Percentiles rank a stretch among this genome's conserved stretches.
phyloP scores from a whole-genome alignment of 495 filamentous ascomycete species.

The Annulohypoxylon bovei region DNA sequence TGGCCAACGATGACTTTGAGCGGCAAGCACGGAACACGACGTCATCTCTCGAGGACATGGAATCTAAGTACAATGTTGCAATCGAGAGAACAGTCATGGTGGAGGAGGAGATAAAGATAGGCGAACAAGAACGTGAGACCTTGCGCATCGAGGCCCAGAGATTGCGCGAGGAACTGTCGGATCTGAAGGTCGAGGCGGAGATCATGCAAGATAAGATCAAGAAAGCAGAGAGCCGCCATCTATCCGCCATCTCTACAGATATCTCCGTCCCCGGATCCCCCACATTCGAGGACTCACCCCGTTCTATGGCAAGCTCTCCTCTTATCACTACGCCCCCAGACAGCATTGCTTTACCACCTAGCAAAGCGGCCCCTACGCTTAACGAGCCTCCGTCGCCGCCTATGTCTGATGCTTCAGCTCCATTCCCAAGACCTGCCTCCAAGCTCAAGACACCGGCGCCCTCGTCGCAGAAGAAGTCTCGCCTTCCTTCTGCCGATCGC shows the following conservation, averaged over 20 bases:
- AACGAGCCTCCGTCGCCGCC: constrained; percentile 69
- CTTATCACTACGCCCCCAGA: constrained; percentile 76
- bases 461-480: constrained; percentile 54
- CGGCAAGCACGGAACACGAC: constrained; percentile 92
- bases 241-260: constrained; percentile 63
- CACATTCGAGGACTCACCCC: constrained; percentile 64
- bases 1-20: constrained; percentile 98
- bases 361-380: constrained; percentile 46
- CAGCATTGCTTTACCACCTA: constrained; percentile 65
- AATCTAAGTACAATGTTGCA: constrained; percentile 93
- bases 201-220: constrained; percentile 92
- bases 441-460: constrained; percentile 45
- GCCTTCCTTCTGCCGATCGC: constrained; percentile 59
- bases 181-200: constrained; percentile 93
- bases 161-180: constrained; percentile 86
- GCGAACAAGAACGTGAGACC: constrained; percentile 88
- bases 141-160: constrained; percentile 90
- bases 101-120: constrained; percentile 90
- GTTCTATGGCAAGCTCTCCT: constrained; percentile 75
- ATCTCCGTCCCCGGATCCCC: constrained; percentile 65
- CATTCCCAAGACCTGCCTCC: constrained; percentile 58
- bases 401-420: constrained; percentile 80
- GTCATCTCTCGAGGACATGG: constrained; percentile 94
- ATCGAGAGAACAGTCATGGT: constrained; percentile 92
- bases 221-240: constrained; percentile 63